Evolutionary conservation across 371 early-diverging fungal species (phyloP), one percentile per base, ranked within the genome.

Genomic region (Encephalitozoon cuniculi): DNA sequence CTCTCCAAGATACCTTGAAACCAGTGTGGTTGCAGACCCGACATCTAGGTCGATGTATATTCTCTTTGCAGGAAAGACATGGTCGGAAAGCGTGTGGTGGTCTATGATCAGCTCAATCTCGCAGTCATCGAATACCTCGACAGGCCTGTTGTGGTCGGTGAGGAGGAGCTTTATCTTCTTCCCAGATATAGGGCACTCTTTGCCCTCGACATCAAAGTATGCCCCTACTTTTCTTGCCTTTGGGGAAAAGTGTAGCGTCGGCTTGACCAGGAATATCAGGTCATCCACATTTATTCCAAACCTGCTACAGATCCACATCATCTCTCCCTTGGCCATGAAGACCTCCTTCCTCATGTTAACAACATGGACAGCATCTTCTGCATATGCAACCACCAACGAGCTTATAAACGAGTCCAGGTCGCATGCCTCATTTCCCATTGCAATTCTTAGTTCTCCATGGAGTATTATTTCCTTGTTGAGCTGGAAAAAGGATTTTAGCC

Each of bases 381-480:
- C 68, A 28, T 75, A 64, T 25, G 82, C 78, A 7, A 78, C 53
- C n/a, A 83, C 79, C 21, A 81, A 64, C 11, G 83, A 81, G 28
- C 80, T 77, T 53, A 85, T 63, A 55, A 85, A 85, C 2, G 82
- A 82, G 64, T 85, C 85, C 12, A 80, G 53, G 64, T 85, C 85
- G 43, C 83, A 83, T 39, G 79, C 80, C 55, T 79, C 79, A 64
- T 79, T 83, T 18, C 85, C 85, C 69, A 85, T 68, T 25, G 72
- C 68, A 32, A 81, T 64, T 7, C 23, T 65, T 53, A 85, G 32
- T 1, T 68, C 63, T 15, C 5, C 12, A 4, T 74, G 39, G 30
- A 21, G 64, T 18, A 81, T 66, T 54, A 43, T 40, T 51, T 70
- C 52, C 55, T 63, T 41, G 46, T 71, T 71, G 12, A 26, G 21